Percentiles rank a stretch among this genome's conserved stretches.
Conservation (phyloP, 192 early-diverging fungal genomes). For the Linnemannia hyalina region DNA sequence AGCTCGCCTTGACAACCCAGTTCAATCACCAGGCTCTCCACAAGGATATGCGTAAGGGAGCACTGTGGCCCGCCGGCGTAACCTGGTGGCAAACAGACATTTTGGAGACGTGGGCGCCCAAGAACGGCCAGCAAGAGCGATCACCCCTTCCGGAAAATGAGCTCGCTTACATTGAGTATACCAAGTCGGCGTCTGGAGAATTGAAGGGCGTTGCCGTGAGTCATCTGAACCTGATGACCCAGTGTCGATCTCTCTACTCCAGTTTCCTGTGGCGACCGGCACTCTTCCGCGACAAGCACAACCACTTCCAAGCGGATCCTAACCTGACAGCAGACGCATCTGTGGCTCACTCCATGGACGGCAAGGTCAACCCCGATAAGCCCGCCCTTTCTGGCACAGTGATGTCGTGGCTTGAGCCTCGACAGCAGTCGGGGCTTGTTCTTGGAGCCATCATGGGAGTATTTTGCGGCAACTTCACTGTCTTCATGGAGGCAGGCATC, state of each 20-base stretch:
- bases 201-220: slow-evolving; percentile 83
- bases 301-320: slow-evolving; percentile 36
- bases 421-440: slow-evolving; percentile 81
- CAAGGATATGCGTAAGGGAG: slow-evolving; percentile 72
- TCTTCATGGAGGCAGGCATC: slow-evolving; percentile 70
- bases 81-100: slow-evolving; percentile 86
- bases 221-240: slow-evolving; percentile 76
- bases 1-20: slow-evolving; percentile 81
- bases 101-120: slow-evolving; percentile 70
- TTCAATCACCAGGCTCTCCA: slow-evolving; percentile 74
- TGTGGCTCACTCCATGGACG: slow-evolving; percentile 5
- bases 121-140: slow-evolving; percentile 61
- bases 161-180: slow-evolving; percentile 85
- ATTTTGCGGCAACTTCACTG: slow-evolving; percentile 73
- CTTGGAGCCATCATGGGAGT: slow-evolving; percentile 73
- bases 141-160: slow-evolving; percentile 61
- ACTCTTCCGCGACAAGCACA: slow-evolving; percentile 35
- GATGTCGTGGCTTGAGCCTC: slow-evolving; percentile 76
- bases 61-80: slow-evolving; percentile 71
- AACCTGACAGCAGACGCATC: slow-evolving; percentile 15
- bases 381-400: slow-evolving; percentile 60
- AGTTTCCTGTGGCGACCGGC: slow-evolving; percentile 39
- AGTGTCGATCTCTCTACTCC: slow-evolving; percentile 59
- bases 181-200: slow-evolving; percentile 81
- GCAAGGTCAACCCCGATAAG: slow-evolving; percentile 2